Evolutionary conservation across 768 basidiomycete genomes (phyloP).

Genomic region (Russula virescens): DNA sequence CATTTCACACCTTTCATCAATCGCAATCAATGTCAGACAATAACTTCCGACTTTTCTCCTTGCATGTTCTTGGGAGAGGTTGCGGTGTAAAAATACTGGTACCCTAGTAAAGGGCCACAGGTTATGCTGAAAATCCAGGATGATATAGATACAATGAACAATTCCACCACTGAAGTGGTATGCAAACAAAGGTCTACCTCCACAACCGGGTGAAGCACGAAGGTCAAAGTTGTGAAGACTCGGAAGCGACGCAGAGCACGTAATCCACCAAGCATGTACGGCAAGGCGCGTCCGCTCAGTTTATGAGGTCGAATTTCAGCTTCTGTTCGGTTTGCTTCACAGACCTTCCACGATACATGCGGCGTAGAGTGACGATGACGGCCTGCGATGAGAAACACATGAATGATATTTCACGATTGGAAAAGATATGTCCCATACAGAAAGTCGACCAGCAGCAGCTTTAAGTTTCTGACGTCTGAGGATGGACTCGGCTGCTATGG

Average conservation of each 20-base stretch:
- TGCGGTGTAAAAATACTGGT: neutral
- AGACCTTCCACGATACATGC: slow-evolving; percentile 12
- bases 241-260: neutral
- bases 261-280: slow-evolving; percentile 2
- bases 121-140: slow-evolving; percentile 5
- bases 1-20: neutral
- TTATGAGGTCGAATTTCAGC: slow-evolving; percentile 14
- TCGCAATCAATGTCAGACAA: neutral
- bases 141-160: slow-evolving; percentile 12
- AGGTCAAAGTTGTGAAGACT: neutral
- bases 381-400: slow-evolving; percentile 7
- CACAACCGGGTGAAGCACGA: neutral
- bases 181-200: neutral
- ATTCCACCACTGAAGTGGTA: neutral
- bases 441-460: slow-evolving; percentile 10
- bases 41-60: neutral
- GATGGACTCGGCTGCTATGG: slow-evolving; percentile 4
- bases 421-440: neutral
- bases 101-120: neutral
- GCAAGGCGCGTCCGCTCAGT: slow-evolving; percentile 2
- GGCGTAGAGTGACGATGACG: slow-evolving; percentile 12
- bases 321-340: slow-evolving; percentile 18
- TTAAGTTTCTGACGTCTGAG: slow-evolving; percentile 15
- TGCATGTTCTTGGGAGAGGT: neutral
- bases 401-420: neutral